Conservation (phyloP, 1,284 basidiomycete genomes). For the Austroboletus niveus region DNA sequence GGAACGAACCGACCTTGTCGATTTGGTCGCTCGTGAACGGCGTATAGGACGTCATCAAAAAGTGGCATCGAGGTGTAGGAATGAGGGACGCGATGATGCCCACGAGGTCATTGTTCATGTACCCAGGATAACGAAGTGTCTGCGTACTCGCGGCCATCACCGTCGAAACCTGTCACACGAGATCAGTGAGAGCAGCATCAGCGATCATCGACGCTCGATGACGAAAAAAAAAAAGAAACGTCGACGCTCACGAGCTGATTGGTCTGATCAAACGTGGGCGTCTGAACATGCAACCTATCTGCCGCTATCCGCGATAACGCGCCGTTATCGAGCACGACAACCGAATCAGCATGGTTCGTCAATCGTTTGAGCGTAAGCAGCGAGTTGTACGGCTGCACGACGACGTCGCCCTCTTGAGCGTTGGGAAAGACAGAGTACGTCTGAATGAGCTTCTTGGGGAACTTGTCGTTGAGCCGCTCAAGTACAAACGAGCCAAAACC, state of each 20-base stretch:
- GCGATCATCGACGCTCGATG: neutral
- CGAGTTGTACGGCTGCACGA: slow-evolving; percentile 98
- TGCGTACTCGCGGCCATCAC: slow-evolving; percentile 98
- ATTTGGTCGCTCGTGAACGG: slow-evolving; percentile 97
- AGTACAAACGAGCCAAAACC: slow-evolving; percentile 97
- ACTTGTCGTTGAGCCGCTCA: slow-evolving; percentile 95
- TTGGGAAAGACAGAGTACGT: slow-evolving; percentile 99
- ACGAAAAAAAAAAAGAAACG: neutral
- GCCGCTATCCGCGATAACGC: slow-evolving; percentile 90
- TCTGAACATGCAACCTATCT: slow-evolving; percentile 88
- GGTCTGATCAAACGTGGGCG: slow-evolving; percentile 91
- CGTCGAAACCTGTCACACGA: slow-evolving; percentile 71
- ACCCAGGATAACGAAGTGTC: slow-evolving; percentile 95
- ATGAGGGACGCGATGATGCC: slow-evolving; percentile 97
- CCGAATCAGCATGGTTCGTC: slow-evolving; percentile 95
- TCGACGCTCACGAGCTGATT: slow-evolving; percentile 77
- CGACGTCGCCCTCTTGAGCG: slow-evolving; percentile 86
- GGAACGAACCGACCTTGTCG: slow-evolving; percentile 65
- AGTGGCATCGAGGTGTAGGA: slow-evolving; percentile 98
- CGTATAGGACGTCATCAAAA: slow-evolving; percentile 99
- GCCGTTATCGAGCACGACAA: slow-evolving; percentile 96
- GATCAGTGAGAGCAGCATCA: slow-evolving; percentile 1
- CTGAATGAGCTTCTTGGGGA: slow-evolving; percentile 98
- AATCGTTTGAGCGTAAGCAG: slow-evolving; percentile 93
- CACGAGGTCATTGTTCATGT: slow-evolving; percentile 99